Percentiles rank a stretch among this genome's conserved stretches.
phyloP scores from a whole-genome alignment of 2,329 filamentous ascomycete species.

The Sporothrix globosa region DNA sequence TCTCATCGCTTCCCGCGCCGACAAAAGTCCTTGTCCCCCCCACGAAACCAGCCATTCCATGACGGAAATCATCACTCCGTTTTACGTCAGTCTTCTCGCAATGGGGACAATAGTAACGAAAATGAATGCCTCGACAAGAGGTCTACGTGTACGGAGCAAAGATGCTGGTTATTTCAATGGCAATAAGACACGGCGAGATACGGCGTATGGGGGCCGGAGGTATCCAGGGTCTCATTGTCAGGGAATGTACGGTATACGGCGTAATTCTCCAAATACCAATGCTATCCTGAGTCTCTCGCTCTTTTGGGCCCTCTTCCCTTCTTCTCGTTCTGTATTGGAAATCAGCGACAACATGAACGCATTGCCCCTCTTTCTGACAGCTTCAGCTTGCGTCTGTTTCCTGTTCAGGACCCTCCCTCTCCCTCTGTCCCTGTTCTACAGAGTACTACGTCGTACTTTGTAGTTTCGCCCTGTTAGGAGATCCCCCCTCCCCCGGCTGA shows the following conservation, averaged over 20 bases:
- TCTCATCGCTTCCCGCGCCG: conserved; percentile 1
- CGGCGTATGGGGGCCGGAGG: not conserved
- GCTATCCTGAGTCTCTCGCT: not conserved
- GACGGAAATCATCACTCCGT: not conserved
- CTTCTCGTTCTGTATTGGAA: conserved; percentile 3
- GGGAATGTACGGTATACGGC: not conserved
- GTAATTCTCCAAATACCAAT: not conserved
- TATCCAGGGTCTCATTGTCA: not conserved
- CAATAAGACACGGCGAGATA: conserved; percentile 14
- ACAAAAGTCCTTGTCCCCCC: not conserved
- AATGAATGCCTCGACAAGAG: too few relatives aligned
- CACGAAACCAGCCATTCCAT: not conserved
- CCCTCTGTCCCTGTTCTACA: too few relatives aligned
- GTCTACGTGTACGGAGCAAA: too few relatives aligned
- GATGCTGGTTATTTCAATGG: not conserved
- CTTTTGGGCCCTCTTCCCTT: too few relatives aligned
- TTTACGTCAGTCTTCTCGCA: not conserved
- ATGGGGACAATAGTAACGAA: not conserved
- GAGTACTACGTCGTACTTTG: too few relatives aligned
- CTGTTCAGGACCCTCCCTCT: not conserved
- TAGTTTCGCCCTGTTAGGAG: not conserved
- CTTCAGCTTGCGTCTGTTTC: not conserved
- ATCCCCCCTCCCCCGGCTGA: not conserved
- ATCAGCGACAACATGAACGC: not conserved
- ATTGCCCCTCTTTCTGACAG: conserved; percentile 14